Conservation (phyloP, 306 rosid genomes). For the Argentina anserina region DNA sequence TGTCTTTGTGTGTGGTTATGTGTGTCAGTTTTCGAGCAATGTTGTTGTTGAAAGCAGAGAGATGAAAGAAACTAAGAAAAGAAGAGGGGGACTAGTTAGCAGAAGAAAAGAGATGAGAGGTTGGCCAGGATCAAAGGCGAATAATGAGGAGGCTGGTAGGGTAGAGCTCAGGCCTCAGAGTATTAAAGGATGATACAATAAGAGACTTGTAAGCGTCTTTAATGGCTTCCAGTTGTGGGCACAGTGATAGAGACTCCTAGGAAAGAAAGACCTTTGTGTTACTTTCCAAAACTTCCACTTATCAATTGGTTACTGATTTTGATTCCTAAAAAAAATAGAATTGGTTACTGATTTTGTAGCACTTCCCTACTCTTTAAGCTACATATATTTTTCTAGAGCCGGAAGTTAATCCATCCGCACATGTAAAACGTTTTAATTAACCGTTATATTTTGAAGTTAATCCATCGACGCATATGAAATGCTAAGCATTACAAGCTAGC, state of each 20-base stretch:
- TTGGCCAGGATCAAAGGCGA: neutral
- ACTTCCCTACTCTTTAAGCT: neutral
- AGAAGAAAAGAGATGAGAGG: neutral
- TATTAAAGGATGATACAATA: neutral
- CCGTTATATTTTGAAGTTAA: too few relatives aligned
- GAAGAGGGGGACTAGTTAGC: neutral
- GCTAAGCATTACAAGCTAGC: too few relatives aligned
- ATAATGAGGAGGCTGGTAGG: constrained; percentile 3
- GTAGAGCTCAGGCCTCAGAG: neutral
- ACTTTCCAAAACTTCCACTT: neutral
- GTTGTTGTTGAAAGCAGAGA: constrained; percentile 11
- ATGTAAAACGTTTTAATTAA: too few relatives aligned
- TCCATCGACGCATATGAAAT: too few relatives aligned
- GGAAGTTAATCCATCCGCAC: too few relatives aligned
- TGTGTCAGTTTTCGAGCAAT: constrained; percentile 12
- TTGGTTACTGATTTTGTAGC: neutral
- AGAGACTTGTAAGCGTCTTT: neutral
- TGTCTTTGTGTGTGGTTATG: neutral
- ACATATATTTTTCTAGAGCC: too few relatives aligned
- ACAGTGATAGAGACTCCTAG: neutral
- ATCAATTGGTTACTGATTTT: neutral
- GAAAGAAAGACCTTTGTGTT: neutral
- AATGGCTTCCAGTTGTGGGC: constrained; percentile 4
- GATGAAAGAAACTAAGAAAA: neutral
- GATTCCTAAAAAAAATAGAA: too few relatives aligned